Base-by-base conservation (phyloP, 345 rosid species). In the Cochlearia excelsa region DNA sequence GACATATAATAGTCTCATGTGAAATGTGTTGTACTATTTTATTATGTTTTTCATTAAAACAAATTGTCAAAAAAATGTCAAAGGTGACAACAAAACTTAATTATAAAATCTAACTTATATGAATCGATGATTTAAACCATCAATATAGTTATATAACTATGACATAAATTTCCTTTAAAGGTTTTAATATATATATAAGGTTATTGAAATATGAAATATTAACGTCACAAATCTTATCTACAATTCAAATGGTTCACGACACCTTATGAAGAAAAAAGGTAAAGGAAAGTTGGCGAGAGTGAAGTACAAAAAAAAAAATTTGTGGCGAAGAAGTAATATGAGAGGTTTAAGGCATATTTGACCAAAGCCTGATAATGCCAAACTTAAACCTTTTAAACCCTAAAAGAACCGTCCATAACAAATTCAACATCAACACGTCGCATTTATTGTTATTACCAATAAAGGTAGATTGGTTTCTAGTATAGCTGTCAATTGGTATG, bases 341-440 rank as follows among this genome's bases (percentile, higher is more conserved):
- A 52, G 65, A 4, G 51, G 23, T 16, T 23, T 27, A 51, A 53
- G 50, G 43, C 66, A 53, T 38, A 16, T 16, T 68, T 46, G 55
- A 60, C 49, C 65, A 26, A 60, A 53, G 43, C 38, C 61, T 38
- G 49, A 68, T 44, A 60, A 53, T 60, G 72, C 72, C 66, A 68
- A 60, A 68, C 66, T 53, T 43, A 39, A 30, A 60, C 50, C 55
- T 38, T 53, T 53, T 5, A 38, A 30, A 26, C 35, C 23, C 54
- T 4, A 10, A 38, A 45, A 9, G 9, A 68, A 49, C 66, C 66
- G 66, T 60, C 67, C 61, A 59, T 30, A 37, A 46, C 48, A 30
- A 53, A 30, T 60, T 60, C 30, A 26, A 31, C 55, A 51, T 59
- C 54, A 52, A 45, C 67, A 68, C 67, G 67, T 68, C 26, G 60